Evolutionary conservation across 345 rosid genomes (phyloP).

Genomic region (Boechera retrofracta): DNA sequence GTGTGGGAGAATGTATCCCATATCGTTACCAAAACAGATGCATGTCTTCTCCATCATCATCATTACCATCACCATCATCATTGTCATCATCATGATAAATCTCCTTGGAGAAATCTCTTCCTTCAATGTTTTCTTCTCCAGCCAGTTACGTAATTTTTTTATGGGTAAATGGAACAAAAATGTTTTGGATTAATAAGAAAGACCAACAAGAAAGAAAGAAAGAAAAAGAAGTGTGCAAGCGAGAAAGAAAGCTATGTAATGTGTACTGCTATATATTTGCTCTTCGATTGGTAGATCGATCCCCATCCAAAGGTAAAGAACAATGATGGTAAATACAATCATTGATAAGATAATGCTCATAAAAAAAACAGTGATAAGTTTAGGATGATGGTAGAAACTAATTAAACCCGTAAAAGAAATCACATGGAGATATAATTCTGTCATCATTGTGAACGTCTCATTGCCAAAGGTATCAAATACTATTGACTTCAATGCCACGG

Average conservation of each 20-base stretch:
- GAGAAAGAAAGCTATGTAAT: not conserved
- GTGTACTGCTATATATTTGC: conserved; percentile 21
- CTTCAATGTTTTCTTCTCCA: not conserved
- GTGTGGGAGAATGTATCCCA: conserved; percentile 89
- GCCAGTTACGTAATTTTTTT: conserved; percentile 5
- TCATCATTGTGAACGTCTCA: too few relatives aligned
- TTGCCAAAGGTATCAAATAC: too few relatives aligned
- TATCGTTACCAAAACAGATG: conserved; percentile 46
- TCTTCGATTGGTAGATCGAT: too few relatives aligned
- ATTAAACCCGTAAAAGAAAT: too few relatives aligned
- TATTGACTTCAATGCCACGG: too few relatives aligned
- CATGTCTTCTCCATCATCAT: conserved; percentile 38
- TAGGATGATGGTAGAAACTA: too few relatives aligned
- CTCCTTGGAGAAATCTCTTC: conserved; percentile 28
- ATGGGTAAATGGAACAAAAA: conserved; percentile 24
- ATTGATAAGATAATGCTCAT: too few relatives aligned
- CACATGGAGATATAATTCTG: too few relatives aligned
- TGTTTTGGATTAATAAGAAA: not conserved
- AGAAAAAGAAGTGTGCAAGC: conserved; percentile 9
- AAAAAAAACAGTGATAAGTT: too few relatives aligned
- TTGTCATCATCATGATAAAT: conserved; percentile 17
- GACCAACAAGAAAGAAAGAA: not conserved
- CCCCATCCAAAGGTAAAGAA: too few relatives aligned
- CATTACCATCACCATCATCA: not conserved
- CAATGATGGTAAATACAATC: too few relatives aligned